phyloP scores from a whole-genome alignment of 768 basidiomycete genomes.

The Dictyophora rubrovolvata region DNA sequence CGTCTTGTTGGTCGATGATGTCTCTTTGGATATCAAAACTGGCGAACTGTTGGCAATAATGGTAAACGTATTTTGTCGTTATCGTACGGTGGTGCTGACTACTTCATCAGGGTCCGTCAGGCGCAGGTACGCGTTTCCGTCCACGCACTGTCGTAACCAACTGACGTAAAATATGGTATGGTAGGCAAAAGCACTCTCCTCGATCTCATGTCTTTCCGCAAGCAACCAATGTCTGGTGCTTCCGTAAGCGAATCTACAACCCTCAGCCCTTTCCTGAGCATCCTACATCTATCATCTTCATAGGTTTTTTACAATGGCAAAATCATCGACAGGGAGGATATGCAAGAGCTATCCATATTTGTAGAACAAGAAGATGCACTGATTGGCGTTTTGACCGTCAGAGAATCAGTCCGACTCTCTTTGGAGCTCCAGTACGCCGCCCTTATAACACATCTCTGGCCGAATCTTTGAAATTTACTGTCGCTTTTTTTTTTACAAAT shows the following conservation, averaged over 20 bases:
- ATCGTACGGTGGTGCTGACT: neutral
- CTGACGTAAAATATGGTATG: neutral
- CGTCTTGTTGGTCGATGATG: neutral
- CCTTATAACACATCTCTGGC: constrained; percentile 45
- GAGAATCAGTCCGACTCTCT: constrained; percentile 36
- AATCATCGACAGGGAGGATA: constrained; percentile 14
- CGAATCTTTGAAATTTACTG: constrained; percentile 12
- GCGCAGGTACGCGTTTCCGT: neutral
- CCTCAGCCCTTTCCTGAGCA: neutral
- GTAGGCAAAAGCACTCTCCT: neutral
- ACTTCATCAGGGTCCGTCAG: neutral
- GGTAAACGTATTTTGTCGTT: neutral
- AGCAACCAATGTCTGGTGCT: neutral
- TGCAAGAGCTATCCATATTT: constrained; percentile 36
- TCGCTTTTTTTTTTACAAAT: neutral
- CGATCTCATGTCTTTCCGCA: neutral
- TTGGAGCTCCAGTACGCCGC: neutral
- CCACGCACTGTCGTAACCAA: neutral
- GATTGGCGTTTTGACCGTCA: constrained; percentile 46
- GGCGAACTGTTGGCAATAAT: neutral
- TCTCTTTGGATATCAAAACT: neutral
- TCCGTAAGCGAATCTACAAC: neutral
- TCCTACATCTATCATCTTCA: neutral
- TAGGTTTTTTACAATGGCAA: constrained; percentile 11
- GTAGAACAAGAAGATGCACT: constrained; percentile 56